Evolutionary conservation across 192 early-diverging fungal genomes (phyloP).

Genomic region (Rhizophagus clarus): DNA sequence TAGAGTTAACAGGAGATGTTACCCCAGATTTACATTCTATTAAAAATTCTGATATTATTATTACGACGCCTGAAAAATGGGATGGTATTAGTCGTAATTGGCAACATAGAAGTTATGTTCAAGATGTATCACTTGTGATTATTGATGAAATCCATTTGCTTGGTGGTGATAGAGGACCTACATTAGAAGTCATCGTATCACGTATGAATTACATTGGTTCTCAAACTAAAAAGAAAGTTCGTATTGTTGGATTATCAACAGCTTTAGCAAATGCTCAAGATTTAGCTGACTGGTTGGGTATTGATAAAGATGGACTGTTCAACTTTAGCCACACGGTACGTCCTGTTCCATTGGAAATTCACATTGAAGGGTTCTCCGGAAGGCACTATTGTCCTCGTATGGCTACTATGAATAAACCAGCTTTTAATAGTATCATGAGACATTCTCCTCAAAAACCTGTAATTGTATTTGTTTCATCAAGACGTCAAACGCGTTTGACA

Average conservation of each 20-base stretch:
- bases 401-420: conserved; percentile 99
- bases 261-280: conserved; percentile 96
- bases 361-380: conserved; percentile 96
- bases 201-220: conserved; percentile 97
- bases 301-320: conserved; percentile 82
- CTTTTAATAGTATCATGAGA: conserved; percentile 90
- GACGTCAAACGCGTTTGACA: conserved; percentile 94
- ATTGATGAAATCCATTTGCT: conserved; percentile 99
- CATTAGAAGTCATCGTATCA: conserved; percentile 96
- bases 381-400: conserved; percentile 98
- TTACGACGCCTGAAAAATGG: conserved; percentile 99
- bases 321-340: conserved; percentile 98
- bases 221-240: conserved; percentile 72
- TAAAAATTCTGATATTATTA: conserved; percentile 90
- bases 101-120: conserved; percentile 89
- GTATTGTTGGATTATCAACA: conserved; percentile 94
- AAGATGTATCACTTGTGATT: conserved; percentile 85
- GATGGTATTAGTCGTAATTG: conserved; percentile 95
- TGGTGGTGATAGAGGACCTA: conserved; percentile 95
- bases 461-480: conserved; percentile 97
- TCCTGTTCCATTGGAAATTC: conserved; percentile 95
- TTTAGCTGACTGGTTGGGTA: conserved; percentile 96
- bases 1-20: conserved; percentile 95
- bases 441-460: conserved; percentile 94
- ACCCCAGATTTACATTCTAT: conserved; percentile 90